Evolutionary conservation across 352 stramenopile species (phyloP).

Genomic region (Phytophthora boehmeriae): DNA sequence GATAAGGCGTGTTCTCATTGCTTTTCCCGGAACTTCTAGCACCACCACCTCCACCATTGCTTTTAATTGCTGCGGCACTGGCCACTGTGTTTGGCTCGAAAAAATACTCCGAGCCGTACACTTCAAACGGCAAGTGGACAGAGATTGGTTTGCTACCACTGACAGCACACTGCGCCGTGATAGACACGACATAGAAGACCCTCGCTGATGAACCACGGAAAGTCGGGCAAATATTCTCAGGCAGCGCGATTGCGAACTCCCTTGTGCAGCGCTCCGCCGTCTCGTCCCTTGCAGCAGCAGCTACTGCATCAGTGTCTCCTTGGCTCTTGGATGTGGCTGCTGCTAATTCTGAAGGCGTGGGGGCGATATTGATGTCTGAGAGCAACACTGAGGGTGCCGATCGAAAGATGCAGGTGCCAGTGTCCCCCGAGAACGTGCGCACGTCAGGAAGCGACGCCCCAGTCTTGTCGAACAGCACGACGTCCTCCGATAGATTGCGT

Average conservation of each 20-base stretch:
- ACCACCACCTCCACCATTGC: conserved; percentile 7
- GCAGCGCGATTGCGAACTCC: conserved; percentile 63
- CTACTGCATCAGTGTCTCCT: conserved; percentile 8
- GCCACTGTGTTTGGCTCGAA: conserved; percentile 48
- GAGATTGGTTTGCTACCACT: conserved; percentile 41
- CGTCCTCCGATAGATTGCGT: conserved; percentile 23
- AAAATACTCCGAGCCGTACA: conserved; percentile 57
- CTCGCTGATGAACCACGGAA: conserved; percentile 61
- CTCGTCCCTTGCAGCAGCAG: conserved; percentile 32
- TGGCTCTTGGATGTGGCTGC: conserved; percentile 11
- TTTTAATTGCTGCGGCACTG: conserved; percentile 26
- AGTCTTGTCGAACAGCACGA: conserved; percentile 36
- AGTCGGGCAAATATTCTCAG: conserved; percentile 51
- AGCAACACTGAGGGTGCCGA: conserved; percentile 57
- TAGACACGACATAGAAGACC: conserved; percentile 70
- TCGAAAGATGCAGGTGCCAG: conserved; percentile 63
- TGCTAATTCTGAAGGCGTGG: conserved; percentile 36
- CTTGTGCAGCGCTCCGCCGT: conserved; percentile 46
- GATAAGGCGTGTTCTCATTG: conserved; percentile 7
- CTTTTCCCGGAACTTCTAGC: conserved; percentile 3
- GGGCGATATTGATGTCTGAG: conserved; percentile 63
- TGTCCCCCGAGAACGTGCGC: conserved; percentile 56
- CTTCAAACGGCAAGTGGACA: conserved; percentile 65
- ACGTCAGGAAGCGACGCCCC: conserved; percentile 38
- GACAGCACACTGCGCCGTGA: conserved; percentile 41